Evolutionary conservation across 208 protist genomes (phyloP).

Genomic region (Trypanosoma platydactyli): DNA sequence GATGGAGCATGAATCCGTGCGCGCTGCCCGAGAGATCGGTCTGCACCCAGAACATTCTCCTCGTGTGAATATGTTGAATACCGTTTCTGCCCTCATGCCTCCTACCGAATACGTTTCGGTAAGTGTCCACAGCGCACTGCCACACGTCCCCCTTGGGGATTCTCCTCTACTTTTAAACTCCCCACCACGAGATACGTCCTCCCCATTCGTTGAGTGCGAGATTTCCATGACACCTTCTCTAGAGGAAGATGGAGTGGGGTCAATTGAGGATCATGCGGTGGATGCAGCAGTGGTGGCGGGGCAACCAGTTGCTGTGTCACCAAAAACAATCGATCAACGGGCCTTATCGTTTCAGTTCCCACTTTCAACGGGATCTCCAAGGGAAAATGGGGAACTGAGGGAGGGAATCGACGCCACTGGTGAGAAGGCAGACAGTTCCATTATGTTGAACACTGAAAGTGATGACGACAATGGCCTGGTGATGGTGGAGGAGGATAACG

Average conservation of each 20-base stretch:
- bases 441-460: constrained; percentile 11
- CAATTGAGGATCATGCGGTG: background rate
- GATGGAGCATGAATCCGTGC: background rate
- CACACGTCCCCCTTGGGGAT: background rate
- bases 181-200: background rate
- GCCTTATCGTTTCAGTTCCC: too few species aligned
- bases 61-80: too few species aligned
- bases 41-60: background rate
- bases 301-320: background rate
- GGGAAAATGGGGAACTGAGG: background rate
- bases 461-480: background rate
- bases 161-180: background rate
- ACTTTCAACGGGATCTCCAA: background rate
- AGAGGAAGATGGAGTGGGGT: background rate
- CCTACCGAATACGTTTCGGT: background rate
- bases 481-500: too few species aligned
- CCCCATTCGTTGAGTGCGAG: constrained; percentile 1
- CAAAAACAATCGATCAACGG: too few species aligned
- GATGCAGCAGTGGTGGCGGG: background rate
- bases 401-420: background rate
- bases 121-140: background rate
- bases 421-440: constrained; percentile 5
- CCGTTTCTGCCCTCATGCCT: too few species aligned
- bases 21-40: constrained; percentile 1
- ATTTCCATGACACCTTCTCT: background rate